These are phyloP conservation scores for Sporothrix globosa DNA, from an alignment of 2,329 filamentous ascomycete species.

Conservation along the genomic window DNA sequence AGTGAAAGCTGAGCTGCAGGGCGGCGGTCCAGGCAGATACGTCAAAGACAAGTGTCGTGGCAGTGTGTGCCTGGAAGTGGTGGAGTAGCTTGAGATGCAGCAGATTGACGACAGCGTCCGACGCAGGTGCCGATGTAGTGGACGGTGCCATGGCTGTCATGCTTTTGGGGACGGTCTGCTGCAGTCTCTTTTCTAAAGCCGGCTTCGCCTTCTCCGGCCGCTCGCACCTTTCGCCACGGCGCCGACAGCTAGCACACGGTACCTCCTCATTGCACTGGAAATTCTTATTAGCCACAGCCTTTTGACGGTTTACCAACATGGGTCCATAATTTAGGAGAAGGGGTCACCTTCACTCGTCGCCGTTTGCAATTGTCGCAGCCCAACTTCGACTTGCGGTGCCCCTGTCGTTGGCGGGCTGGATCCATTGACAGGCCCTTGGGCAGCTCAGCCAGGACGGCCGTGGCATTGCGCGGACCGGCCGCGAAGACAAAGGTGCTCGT, in stretches of 20 bases:
- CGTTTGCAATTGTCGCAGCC: constrained; percentile 39
- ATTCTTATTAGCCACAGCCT: background rate
- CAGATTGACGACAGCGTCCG: constrained; percentile 32
- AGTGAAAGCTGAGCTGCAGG: constrained; percentile 38
- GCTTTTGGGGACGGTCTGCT: background rate
- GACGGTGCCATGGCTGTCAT: background rate
- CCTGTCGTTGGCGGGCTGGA: constrained; percentile 34
- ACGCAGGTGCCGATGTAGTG: background rate
- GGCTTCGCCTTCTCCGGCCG: constrained; percentile 11
- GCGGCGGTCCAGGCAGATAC: constrained; percentile 35
- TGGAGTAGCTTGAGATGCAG: constrained; percentile 38
- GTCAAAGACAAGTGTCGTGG: constrained; percentile 35
- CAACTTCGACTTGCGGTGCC: constrained; percentile 37
- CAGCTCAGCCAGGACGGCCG: constrained; percentile 34
- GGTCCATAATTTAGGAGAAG: too few species aligned
- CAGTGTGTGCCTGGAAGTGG: constrained; percentile 38
- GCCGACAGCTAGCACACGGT: constrained; percentile 36
- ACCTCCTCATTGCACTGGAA: constrained; percentile 37
- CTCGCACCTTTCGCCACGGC: constrained; percentile 37
- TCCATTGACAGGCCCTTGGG: constrained; percentile 35
- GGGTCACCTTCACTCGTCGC: constrained; percentile 38
- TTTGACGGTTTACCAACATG: too few species aligned
- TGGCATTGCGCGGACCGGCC: constrained; percentile 22
- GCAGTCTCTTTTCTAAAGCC: background rate
- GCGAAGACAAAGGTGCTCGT: constrained; percentile 37